Percentiles rank a stretch among this genome's conserved stretches.
These are phyloP conservation scores for Solanum arcanum DNA, from an alignment of 257 asterid species.

Conservation along the genomic window DNA sequence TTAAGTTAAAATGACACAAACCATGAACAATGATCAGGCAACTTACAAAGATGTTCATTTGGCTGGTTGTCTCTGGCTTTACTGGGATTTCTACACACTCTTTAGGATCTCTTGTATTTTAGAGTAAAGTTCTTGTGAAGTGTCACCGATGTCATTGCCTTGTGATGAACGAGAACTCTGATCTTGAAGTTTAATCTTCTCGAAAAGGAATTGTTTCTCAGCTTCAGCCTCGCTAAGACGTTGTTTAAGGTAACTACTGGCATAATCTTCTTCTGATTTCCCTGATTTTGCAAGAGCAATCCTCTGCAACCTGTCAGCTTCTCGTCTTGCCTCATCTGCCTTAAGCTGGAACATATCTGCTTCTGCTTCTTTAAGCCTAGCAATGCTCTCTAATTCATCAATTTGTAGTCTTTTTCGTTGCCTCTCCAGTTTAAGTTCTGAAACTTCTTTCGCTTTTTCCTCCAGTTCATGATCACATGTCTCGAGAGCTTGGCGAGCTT, in stretches of 20 bases:
- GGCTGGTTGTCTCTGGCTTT: background rate
- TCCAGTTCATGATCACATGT: conserved; percentile 84
- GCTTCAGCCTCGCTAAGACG: conserved; percentile 92
- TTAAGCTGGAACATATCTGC: conserved; percentile 90
- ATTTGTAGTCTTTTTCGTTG: conserved; percentile 70
- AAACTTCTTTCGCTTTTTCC: conserved; percentile 77
- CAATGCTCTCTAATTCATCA: conserved; percentile 75
- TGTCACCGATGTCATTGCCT: conserved; percentile 46
- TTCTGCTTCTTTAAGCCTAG: conserved; percentile 79
- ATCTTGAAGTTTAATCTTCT: conserved; percentile 84
- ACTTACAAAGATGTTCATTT: background rate
- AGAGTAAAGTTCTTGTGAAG: conserved; percentile 44
- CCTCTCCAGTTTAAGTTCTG: conserved; percentile 64
- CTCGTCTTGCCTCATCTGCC: conserved; percentile 86
- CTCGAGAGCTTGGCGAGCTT: conserved; percentile 73
- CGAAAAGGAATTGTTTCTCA: conserved; percentile 76
- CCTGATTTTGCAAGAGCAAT: conserved; percentile 83
- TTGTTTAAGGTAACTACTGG: conserved; percentile 81
- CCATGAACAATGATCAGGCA: background rate
- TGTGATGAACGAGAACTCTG: conserved; percentile 43
- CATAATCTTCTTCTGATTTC: conserved; percentile 81
- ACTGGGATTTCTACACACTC: conserved; percentile 36
- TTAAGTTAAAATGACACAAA: background rate
- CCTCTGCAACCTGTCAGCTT: conserved; percentile 84
- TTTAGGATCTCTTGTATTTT: conserved; percentile 69